These are phyloP conservation scores for Canna indica DNA, from an alignment of 176 grass and related monocot species.

Conservation along the genomic window DNA sequence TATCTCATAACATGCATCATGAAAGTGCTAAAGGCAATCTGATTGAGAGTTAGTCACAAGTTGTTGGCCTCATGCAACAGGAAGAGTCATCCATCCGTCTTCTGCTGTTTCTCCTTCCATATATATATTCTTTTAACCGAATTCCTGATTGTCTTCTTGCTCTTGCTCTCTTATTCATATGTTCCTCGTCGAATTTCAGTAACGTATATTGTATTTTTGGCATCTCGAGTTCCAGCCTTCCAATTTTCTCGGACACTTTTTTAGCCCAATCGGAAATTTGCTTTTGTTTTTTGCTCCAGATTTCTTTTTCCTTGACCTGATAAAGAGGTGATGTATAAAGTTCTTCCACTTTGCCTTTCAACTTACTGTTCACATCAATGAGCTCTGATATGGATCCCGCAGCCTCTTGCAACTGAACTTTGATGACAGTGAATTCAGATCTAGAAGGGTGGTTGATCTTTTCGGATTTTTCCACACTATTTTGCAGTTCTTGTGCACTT, in stretches of 20 bases:
- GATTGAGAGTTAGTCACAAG: conserved; percentile 24
- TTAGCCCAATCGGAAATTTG: conserved; percentile 69
- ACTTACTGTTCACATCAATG: conserved; percentile 67
- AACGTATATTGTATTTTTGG: conserved; percentile 59
- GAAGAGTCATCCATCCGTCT: conserved; percentile 38
- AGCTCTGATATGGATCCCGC: conserved; percentile 65
- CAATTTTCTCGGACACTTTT: conserved; percentile 83
- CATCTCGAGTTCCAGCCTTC: conserved; percentile 59
- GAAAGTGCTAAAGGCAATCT: neutral
- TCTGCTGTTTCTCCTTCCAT: conserved; percentile 52
- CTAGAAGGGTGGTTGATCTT: conserved; percentile 12
- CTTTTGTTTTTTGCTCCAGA: conserved; percentile 52
- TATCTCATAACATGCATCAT: neutral
- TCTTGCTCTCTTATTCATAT: conserved; percentile 31
- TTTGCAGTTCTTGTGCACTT: conserved; percentile 50
- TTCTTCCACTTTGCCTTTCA: conserved; percentile 61
- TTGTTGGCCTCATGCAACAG: conserved; percentile 52
- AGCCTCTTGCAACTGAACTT: conserved; percentile 43
- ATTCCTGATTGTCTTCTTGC: conserved; percentile 46
- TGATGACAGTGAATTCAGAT: conserved; percentile 36
- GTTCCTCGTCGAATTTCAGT: conserved; percentile 69
- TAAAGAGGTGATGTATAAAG: conserved; percentile 20
- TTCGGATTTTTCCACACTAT: conserved; percentile 29
- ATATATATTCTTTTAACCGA: conserved; percentile 72
- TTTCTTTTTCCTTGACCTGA: conserved; percentile 20